Evolutionary conservation across 139 green algal species (phyloP), one percentile per base, ranked within the genome.

Genomic region (Parachlorella kessleri): DNA sequence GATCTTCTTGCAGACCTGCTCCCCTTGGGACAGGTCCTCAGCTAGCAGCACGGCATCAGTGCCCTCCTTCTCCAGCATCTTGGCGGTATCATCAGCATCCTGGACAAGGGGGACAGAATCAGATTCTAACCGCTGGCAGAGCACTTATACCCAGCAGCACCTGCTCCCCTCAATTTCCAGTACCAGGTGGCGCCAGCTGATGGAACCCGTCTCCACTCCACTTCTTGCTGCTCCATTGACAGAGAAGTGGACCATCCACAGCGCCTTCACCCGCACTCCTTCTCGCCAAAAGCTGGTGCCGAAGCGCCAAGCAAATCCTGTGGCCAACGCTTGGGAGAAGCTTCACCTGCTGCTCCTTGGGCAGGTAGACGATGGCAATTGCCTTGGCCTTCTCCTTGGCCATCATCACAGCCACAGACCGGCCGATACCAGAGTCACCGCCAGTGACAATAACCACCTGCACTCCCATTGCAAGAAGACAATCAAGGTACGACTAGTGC

Each of bases 341-440:
- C n/a, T n/a, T 10, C 72, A 78, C 65, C 75, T 59, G 38, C 66
- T 80, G 66, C 65, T 79, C 64, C 48, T 74, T 73, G 38, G 75
- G 67, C 8, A 74, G 38, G 81, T 83, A 69, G 6, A 53, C 53
- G 24, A 86, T 79, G 41, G 70, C 70, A 10, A 85, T 33, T 3
- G 32, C 41, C 41, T 84, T 71, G 41, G 77, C 77, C 1, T 40
- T 24, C 63, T 86, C 81, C 35, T 75, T 68, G 4, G 75, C 81
- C 53, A 85, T 39, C 77, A 86, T 78, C 33, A 85, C 35, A 7
- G 70, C 41, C 30, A 64, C 70, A 18, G 77, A 53, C 28, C 70
- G 75, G 0, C 81, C 81, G 30, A 86, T 86, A 32, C 81, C 81
- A 2, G 55, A 76, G 59, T 86, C 81, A 33, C 81, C 81, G 36